phyloP scores from a whole-genome alignment of 768 basidiomycete genomes.

The Collybia nuda region DNA sequence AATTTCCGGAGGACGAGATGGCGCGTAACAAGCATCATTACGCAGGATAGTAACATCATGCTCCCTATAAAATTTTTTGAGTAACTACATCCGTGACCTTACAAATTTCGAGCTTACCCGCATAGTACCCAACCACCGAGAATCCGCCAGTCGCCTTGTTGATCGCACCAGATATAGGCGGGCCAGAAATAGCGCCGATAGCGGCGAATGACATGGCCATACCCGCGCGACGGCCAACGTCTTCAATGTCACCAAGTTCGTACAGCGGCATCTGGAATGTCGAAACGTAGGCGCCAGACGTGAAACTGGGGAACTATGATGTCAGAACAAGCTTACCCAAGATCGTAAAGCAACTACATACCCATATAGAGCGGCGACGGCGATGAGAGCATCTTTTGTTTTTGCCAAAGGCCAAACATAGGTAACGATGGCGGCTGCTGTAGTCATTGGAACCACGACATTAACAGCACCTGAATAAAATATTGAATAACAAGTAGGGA shows the following conservation, averaged over 20 bases:
- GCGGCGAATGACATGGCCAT: conserved; percentile 53
- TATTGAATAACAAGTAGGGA: not conserved
- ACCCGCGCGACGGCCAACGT: conserved; percentile 58
- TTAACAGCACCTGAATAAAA: conserved; percentile 51
- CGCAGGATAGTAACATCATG: conserved; percentile 39
- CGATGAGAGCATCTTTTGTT: conserved; percentile 39
- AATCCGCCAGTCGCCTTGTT: conserved; percentile 44
- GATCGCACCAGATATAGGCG: conserved; percentile 66
- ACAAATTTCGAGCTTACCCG: conserved; percentile 29
- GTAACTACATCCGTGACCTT: not conserved
- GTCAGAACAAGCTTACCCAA: no score
- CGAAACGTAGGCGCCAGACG: conserved; percentile 50
- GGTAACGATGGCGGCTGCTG: conserved; percentile 49
- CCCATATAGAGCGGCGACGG: conserved; percentile 58
- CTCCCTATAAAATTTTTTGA: conserved; percentile 20
- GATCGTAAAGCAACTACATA: conserved; percentile 19
- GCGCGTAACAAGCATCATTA: conserved; percentile 38
- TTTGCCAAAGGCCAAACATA: conserved; percentile 60
- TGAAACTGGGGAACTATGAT: conserved; percentile 29
- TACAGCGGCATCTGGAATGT: conserved; percentile 46
- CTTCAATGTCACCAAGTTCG: conserved; percentile 47
- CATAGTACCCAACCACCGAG: conserved; percentile 46
- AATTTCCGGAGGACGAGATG: conserved; percentile 36
- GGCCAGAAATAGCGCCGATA: conserved; percentile 55
- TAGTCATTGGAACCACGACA: conserved; percentile 52